Evolutionary conservation across 768 basidiomycete genomes (phyloP), one percentile per base, ranked within the genome.

Genomic region (Lactifluus volemus): DNA sequence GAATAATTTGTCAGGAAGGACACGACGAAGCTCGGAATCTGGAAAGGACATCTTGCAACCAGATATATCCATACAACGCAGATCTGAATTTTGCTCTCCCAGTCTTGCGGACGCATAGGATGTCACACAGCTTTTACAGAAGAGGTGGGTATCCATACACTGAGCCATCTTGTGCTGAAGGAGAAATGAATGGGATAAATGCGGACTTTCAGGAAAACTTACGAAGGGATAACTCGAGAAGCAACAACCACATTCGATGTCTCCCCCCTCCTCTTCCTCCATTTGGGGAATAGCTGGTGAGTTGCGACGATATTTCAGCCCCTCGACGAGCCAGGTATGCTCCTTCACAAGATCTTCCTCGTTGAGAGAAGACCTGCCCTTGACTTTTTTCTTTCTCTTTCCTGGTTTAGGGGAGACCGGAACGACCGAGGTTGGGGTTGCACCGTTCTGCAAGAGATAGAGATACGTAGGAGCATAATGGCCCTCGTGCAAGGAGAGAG

Each of bases 201-300:
- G 2, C 25, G 9, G 11, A 9, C 15, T 5, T 9, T 48, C 44
- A 11, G 55, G 30, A 41, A 30, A n/a, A 75, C 89, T 59, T 70
- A 91, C 89, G 72, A 89, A 86, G 4, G 84, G 71, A 63, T 85
- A 89, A 11, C 73, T 77, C 4, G 81, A 74, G 68, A 93, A 96
- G 72, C 93, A 97, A 67, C 92, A 95, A 12, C 87, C 88, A 67
- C 93, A 95, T 67, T 94, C 91, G 39, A 94, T 83, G 2, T 85
- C 88, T 53, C 77, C 80, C 36, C 79, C 82, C 76, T 71, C 39
- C 73, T 69, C 48, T 50, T 75, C 72, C 25, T 73, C 73, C 0
- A 68, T 64, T 12, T 66, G 70, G 30, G 69, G 71, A 29, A 75
- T 75, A 29, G 39, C 64, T 30, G 63, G 68, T 34, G 45, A 19